phyloP scores from a whole-genome alignment of 2,329 filamentous ascomycete genomes.

The Ceratocystis variospora region DNA sequence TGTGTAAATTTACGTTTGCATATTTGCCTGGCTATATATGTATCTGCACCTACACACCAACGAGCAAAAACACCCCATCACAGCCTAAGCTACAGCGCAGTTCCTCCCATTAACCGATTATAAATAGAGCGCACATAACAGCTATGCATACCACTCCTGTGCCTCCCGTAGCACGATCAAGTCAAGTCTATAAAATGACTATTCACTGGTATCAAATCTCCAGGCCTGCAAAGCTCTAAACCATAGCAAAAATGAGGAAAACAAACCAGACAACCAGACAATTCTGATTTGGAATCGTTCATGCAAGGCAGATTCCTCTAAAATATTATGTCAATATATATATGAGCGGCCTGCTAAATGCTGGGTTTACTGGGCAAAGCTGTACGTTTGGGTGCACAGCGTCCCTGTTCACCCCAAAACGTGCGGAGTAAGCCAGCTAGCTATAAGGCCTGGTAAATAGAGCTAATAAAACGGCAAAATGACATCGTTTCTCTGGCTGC shows the following conservation, averaged over 20 bases:
- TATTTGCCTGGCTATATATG: neutral
- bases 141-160: neutral
- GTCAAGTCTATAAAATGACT: neutral
- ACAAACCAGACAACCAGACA: neutral
- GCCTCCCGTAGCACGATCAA: neutral
- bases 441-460: neutral
- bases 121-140: neutral
- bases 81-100: neutral
- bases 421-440: neutral
- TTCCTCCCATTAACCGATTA: neutral
- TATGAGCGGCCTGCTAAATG: neutral
- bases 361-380: neutral
- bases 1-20: neutral
- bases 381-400: neutral
- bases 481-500: neutral
- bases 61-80: neutral
- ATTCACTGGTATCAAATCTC: neutral
- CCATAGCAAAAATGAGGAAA: neutral
- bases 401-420: neutral
- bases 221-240: neutral
- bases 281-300: neutral
- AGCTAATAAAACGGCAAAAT: neutral
- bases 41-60: neutral
- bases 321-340: neutral
- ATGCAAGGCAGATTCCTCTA: neutral